Evolutionary conservation across 2,329 filamentous ascomycete genomes (phyloP), one percentile per base, ranked within the genome.

Genomic region (Trichoderma sp.): DNA sequence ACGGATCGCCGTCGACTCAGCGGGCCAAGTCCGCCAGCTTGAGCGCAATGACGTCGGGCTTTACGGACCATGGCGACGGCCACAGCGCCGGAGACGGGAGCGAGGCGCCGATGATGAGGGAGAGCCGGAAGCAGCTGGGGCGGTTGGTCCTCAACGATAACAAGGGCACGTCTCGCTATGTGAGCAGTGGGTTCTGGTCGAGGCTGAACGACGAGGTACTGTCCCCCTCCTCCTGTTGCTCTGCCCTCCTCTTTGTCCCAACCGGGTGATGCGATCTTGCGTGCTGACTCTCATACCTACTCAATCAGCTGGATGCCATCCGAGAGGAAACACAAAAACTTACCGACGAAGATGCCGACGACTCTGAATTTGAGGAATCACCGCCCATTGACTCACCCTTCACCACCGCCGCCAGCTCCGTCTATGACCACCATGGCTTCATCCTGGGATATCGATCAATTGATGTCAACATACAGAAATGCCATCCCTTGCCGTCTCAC

Each of bases 171-270:
- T 88, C 86, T 63, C 81, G 89, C 73, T 93, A 93, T 73, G 86
- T 93, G 69, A 91, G 89, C 77, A 91, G 87, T 74, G 88, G 85
- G 7, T 91, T 93, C 71, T 92, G 89, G 89, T 86, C 89, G 21
- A 90, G 85, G 67, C 81, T 93, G 59, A 90, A 88, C 66, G 90
- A 92, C 61, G 90, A 93, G 81, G 88, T 89, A 76, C 63, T 78
- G 47, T 3, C 30, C 17, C n/a, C 15, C 69, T 55, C 56, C 14
- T 21, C 3, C 30, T 15, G 24, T 39, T 14, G 9, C 12, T 21
- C 3, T 7, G 5, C 6, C 34, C 24, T 21, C 17, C 43, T 17
- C 19, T 21, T 26, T 34, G 3, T 9, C 12, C 24, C 7, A 24
- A 24, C 3, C 6, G 12, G 3, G 24, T 5, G 12, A 2, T 12